Conservation (phyloP, 2,329 filamentous ascomycete species). For the Tympanopsis confertula region DNA sequence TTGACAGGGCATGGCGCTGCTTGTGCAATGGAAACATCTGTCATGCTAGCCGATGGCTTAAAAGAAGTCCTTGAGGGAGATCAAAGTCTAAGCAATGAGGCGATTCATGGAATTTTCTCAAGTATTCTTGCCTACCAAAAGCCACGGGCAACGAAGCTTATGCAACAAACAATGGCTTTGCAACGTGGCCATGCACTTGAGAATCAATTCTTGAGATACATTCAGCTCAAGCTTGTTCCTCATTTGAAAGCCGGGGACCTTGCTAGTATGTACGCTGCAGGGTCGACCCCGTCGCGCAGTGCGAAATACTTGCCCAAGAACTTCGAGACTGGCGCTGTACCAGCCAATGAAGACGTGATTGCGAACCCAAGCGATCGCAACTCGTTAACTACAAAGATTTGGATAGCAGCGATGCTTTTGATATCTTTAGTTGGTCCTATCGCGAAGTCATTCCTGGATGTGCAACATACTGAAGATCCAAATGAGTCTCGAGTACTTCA, state of each 20-base stretch:
- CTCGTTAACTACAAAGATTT: neutral
- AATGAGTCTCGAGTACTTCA: neutral
- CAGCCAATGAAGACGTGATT: neutral
- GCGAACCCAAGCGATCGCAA: neutral
- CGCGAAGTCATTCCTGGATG: neutral
- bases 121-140: neutral
- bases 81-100: slow-evolving; percentile 8
- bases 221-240: too few species aligned
- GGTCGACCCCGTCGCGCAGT: too few species aligned
- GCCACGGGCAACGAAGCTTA: neutral
- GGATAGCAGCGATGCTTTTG: neutral
- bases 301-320: neutral
- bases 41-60: neutral
- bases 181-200: neutral
- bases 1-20: too few species aligned
- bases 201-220: neutral
- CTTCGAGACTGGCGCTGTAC: neutral
- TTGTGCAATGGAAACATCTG: too few species aligned
- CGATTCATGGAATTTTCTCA: neutral
- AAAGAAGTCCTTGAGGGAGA: slow-evolving; percentile 19
- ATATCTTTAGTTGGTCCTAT: neutral
- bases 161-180: neutral
- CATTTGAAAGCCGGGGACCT: too few species aligned
- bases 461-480: neutral
- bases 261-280: too few species aligned